Evolutionary conservation across 805 yeast genomes (phyloP), one percentile per base, ranked within the genome.

Genomic region (Pichia pseudocactophila): DNA sequence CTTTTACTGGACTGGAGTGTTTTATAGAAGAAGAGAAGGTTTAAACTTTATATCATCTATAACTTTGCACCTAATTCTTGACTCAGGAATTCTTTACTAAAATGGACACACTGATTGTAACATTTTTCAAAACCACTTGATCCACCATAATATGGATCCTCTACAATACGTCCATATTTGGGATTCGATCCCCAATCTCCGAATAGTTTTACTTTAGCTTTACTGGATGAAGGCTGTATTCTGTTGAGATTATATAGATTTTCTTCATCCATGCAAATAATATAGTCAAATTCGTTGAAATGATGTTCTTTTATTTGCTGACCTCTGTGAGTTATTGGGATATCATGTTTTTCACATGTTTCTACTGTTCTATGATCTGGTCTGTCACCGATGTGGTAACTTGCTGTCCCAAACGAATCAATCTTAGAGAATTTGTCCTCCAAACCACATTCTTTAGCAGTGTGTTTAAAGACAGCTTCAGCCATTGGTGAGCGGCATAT

Each of bases 401-500:
- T 82, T 9, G 84, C 78, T 0, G 97, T 87, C 13, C 97, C 97
- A 61, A 80, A 89, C 0, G 96, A 87, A 55, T 89, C 96, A 27
- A 87, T 80, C 15, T 57, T 57, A 0, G 64, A 57, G 47, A 88
- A 74, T n/a, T 56, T 56, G 15, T 57, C 61, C 28, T 47, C 55
- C 25, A 66, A 59, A 0, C 80, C 80, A 17, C 63, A 59, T 35
- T 74, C 58, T 34, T 74, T 59, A 9, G 85, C 94, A 13, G 67
- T 65, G 45, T 84, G 77, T 37, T 68, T 69, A 63, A 89, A 87
- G 1, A 88, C 85, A 0, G 96, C 96, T 57, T 90, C 97, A 0
- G 97, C 97, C 97, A 89, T 90, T 12, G 97, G 97, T 2, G 96
- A 87, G 38, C 97, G 89, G 57, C 97, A 88, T 18, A 85, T 85